Evolutionary conservation across 768 basidiomycete species (phyloP).

Genomic region (Dacryopinax primogenitus): DNA sequence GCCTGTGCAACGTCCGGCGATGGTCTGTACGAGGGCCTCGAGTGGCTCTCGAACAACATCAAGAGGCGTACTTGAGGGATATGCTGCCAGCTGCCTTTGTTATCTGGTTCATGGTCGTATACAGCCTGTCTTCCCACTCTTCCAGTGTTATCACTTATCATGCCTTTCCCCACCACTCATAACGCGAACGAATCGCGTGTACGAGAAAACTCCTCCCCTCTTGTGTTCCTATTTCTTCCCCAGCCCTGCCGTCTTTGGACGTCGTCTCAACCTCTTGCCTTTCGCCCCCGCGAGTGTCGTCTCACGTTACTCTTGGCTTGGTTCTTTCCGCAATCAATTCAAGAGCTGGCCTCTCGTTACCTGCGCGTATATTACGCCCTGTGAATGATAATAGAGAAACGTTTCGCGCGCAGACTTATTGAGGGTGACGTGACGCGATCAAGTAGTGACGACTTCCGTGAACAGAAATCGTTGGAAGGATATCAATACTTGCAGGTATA

Average conservation of each 20-base stretch:
- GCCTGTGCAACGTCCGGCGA: constrained; percentile 98
- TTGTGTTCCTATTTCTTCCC: not conserved
- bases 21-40: constrained; percentile 95
- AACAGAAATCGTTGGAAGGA: too few species aligned
- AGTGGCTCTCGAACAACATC: constrained; percentile 43
- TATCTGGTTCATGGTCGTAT: not conserved
- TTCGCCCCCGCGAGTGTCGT: constrained; percentile 1
- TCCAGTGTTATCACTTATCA: constrained; percentile 5
- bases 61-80: constrained; percentile 17
- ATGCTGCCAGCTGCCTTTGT: not conserved
- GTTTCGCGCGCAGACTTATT: constrained; percentile 3
- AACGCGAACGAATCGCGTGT: not conserved
- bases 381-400: constrained; percentile 8
- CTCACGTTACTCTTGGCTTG: constrained; percentile 7
- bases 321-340: constrained; percentile 3
- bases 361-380: constrained; percentile 7
- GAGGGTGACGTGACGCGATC: too few species aligned
- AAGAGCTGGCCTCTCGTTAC: constrained; percentile 10
- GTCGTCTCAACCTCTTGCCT: not conserved
- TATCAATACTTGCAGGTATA: not conserved
- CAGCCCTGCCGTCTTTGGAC: not conserved
- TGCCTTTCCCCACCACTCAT: not conserved
- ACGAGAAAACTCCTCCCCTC: constrained; percentile 1
- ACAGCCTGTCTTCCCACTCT: constrained; percentile 3
- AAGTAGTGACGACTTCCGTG: not conserved